These are phyloP conservation scores for Tetracladium marchalianum DNA, from an alignment of 495 filamentous ascomycete species.

Conservation along the genomic window DNA sequence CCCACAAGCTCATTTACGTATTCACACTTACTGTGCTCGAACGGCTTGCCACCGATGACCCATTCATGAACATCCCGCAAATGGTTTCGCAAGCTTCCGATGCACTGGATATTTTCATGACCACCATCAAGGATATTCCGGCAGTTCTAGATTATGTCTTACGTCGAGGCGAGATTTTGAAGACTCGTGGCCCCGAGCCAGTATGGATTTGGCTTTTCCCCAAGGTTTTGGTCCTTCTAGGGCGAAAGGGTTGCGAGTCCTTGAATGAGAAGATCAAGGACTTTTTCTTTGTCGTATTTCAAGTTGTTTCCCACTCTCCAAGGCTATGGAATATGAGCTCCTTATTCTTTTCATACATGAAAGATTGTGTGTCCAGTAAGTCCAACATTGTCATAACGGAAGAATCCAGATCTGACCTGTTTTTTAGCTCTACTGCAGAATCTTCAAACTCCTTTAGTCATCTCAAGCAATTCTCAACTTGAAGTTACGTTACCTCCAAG, in stretches of 20 bases:
- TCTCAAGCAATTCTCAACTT: background rate
- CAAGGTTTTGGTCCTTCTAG: conserved; percentile 47
- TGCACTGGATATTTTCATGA: conserved; percentile 62
- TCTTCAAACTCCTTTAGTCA: conserved; percentile 9
- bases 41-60: conserved; percentile 41
- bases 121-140: conserved; percentile 65
- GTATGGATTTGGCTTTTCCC: conserved; percentile 75
- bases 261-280: conserved; percentile 37
- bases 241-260: conserved; percentile 28
- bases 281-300: conserved; percentile 36
- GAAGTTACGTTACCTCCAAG: conserved; percentile 4
- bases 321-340: conserved; percentile 36
- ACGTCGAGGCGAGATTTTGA: conserved; percentile 14
- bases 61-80: conserved; percentile 41
- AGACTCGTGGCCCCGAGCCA: conserved; percentile 45
- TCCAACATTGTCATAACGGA: background rate
- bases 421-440: conserved; percentile 8
- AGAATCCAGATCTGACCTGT: background rate
- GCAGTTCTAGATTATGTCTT: conserved; percentile 48
- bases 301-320: conserved; percentile 25
- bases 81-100: conserved; percentile 49
- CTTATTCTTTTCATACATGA: conserved; percentile 32
- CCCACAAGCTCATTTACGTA: conserved; percentile 75
- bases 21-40: conserved; percentile 75
- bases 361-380: conserved; percentile 18